Percentiles rank a stretch among this genome's conserved stretches.
These are phyloP conservation scores for Pseudotsuga menziesii DNA, from an alignment of 75 land plant species.

Conservation along the genomic window DNA sequence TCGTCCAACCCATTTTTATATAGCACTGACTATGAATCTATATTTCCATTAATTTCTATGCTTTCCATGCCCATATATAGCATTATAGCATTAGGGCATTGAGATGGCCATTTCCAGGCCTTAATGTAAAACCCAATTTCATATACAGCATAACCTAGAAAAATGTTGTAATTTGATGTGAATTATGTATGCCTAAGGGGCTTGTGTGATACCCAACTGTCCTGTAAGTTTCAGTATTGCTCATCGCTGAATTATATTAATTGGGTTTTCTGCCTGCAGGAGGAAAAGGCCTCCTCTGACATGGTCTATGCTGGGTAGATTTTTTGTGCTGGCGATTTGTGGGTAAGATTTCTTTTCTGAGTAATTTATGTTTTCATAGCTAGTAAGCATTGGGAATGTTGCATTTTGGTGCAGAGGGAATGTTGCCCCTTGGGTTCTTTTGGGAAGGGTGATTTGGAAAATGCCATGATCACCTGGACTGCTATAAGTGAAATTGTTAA, in stretches of 20 bases:
- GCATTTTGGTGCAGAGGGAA: too few species aligned
- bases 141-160: neutral
- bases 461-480: too few species aligned
- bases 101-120: neutral
- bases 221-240: too few species aligned
- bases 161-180: neutral
- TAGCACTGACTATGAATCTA: neutral
- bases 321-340: slow-evolving; percentile 29
- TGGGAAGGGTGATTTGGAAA: too few species aligned
- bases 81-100: neutral
- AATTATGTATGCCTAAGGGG: too few species aligned
- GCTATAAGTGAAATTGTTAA: too few species aligned
- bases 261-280: slow-evolving; percentile 15
- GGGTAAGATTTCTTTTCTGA: slow-evolving; percentile 15
- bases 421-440: too few species aligned
- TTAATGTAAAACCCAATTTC: neutral
- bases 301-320: slow-evolving; percentile 21
- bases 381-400: too few species aligned
- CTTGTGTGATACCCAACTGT: too few species aligned
- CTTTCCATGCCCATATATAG: neutral
- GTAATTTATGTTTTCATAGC: too few species aligned
- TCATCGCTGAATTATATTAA: too few species aligned
- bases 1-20: neutral
- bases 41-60: neutral
- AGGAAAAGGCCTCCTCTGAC: slow-evolving; percentile 22